These are phyloP conservation scores for Starmerella roubikii DNA, from an alignment of 805 yeast species.

Conservation along the genomic window DNA sequence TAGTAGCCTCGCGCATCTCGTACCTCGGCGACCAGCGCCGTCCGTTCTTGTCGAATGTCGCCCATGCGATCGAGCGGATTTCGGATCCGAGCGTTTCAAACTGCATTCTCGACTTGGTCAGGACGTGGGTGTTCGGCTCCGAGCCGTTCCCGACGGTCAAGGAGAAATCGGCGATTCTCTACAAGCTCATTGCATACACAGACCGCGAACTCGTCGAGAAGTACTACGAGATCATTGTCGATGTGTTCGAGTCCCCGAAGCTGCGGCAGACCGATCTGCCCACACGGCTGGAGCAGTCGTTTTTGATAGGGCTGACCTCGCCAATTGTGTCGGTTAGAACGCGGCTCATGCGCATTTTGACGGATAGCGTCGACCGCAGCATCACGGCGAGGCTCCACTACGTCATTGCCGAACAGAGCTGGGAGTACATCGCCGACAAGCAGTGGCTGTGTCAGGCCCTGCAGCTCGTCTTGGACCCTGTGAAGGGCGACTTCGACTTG, in stretches of 20 bases:
- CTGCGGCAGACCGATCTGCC: conserved; percentile 78
- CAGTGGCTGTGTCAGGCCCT: conserved; percentile 92
- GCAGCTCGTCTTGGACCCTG: conserved; percentile 70
- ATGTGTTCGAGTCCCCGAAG: conserved; percentile 68
- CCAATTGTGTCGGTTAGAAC: conserved; percentile 62
- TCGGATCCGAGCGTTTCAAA: conserved; percentile 60
- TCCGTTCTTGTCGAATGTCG: conserved; percentile 69
- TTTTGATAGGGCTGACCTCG: conserved; percentile 68
- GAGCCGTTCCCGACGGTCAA: conserved; percentile 88
- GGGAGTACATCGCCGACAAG: conserved; percentile 90
- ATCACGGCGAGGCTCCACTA: conserved; percentile 69
- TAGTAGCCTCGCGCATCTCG: conserved; percentile 69
- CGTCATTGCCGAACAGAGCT: conserved; percentile 85
- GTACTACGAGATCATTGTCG: conserved; percentile 75
- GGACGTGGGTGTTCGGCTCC: conserved; percentile 70
- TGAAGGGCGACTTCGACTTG: conserved; percentile 39
- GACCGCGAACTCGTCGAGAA: conserved; percentile 57
- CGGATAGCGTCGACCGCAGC: conserved; percentile 63
- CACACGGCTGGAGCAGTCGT: conserved; percentile 91
- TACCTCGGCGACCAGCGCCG: conserved; percentile 89
- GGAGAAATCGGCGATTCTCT: conserved; percentile 86
- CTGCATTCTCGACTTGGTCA: conserved; percentile 63
- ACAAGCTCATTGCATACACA: conserved; percentile 81
- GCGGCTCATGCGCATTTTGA: conserved; percentile 65
- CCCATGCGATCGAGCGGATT: conserved; percentile 81